Evolutionary conservation across 345 rosid species (phyloP), one percentile per base, ranked within the genome.

Genomic region (Gossypium arboreum): DNA sequence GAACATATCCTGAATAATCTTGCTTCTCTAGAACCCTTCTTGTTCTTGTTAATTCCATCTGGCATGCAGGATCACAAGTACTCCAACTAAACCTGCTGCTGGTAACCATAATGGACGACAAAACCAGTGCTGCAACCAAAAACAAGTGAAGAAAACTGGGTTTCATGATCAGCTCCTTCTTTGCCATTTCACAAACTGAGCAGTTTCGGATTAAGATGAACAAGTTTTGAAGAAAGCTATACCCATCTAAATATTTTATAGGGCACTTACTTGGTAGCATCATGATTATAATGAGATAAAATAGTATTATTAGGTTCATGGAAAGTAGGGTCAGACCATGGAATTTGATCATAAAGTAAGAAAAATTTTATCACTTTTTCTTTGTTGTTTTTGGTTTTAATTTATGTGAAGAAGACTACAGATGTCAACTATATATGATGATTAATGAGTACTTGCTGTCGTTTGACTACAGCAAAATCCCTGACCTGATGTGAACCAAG

Each of bases 241-340:
- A 11, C 10, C 12, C 69, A 34, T 48, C 22, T 61, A 16, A 48
- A 48, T 62, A 50, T 50, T 51, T 63, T 61, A 61, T 61, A 60
- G 58, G 57, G 45, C 76, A 73, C 69, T 73, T 48, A 18, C 55
- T 60, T 73, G 70, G 77, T 15, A 34, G 55, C 60, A 62, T 63
- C 77, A 74, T 74, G 68, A 50, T 64, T 29, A 69, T 69, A 47
- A 48, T 27, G 44, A 20, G 39, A 63, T 74, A 74, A 74, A 74
- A 34, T 27, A 50, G 60, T 41, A 63, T 73, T 3, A 61, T 61
- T 73, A 62, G 47, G 18, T 61, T 61, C 25, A 12, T 27, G 48
- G 62, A 61, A 47, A 48, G 55, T 48, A 62, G 76, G 76, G 48
- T 45, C 69, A 27, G 48, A 47, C n/a, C 56, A 47, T 59, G 57